Conservation (phyloP, 2,329 filamentous ascomycete genomes). For the Paecilomyces dactylethromorphus region DNA sequence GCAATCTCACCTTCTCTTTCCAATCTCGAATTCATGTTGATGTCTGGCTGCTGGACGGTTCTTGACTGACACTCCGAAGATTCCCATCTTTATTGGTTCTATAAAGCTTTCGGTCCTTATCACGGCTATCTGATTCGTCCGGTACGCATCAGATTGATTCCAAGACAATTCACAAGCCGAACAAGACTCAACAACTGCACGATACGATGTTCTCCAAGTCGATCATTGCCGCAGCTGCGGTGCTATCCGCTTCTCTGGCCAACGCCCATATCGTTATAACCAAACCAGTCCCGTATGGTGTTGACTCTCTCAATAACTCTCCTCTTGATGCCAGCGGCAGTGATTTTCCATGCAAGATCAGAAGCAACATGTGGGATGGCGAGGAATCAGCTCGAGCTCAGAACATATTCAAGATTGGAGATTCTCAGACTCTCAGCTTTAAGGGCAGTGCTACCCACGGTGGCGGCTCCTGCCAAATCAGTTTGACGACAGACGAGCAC, state of each 20-base stretch:
- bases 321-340: constrained; percentile 57
- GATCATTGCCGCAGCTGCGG: constrained; percentile 31
- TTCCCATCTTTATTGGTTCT: constrained; percentile 4
- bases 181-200: constrained; percentile 5
- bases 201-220: constrained; percentile 25
- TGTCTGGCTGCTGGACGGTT: neutral
- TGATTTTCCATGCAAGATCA: constrained; percentile 79
- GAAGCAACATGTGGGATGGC: constrained; percentile 31
- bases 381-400: constrained; percentile 39
- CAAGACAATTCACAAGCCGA: constrained; percentile 14
- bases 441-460: constrained; percentile 72
- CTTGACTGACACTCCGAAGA: neutral
- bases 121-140: constrained; percentile 21
- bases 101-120: constrained; percentile 4
- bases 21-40: too few relatives aligned
- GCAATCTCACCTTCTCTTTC: neutral
- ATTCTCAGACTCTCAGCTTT: constrained; percentile 57
- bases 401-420: constrained; percentile 60
- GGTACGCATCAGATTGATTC: constrained; percentile 25
- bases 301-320: constrained; percentile 53
- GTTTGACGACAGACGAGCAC: constrained; percentile 69
- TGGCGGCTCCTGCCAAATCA: constrained; percentile 87
- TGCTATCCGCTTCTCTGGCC: constrained; percentile 49
- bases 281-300: constrained; percentile 61
- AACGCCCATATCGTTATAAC: constrained; percentile 72